Evolutionary conservation across 2,329 filamentous ascomycete species (phyloP), one percentile per base, ranked within the genome.

Genomic region (Penicillium nordicum): DNA sequence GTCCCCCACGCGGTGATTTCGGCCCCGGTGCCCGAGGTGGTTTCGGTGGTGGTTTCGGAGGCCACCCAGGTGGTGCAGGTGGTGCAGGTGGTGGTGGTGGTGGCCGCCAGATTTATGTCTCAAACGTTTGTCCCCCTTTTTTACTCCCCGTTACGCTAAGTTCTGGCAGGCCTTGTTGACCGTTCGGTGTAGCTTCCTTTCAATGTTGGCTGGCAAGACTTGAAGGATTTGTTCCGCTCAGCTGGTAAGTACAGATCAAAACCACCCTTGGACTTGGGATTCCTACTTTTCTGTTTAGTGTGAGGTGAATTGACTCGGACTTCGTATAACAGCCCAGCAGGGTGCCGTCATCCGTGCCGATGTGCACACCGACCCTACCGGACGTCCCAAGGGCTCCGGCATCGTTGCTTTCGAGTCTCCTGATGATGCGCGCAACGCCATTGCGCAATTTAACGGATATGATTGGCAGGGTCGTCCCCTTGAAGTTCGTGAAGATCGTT

Each of bases 211-310:
- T 99, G 94, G 94, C 94, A 99, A 79, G 94, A 99, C 76, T 80
- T 99, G 67, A 99, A 99, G 80, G 94, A 99, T 76, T 83, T 99
- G 65, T 99, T 99, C 83, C 90, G 94, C 72, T 92, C 97, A 84
- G 92, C 94, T 79, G 90, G 92, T 96, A 82, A 83, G 91, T 82
- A 49, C 59, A 58, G 53, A 57, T 64, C 53, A 53, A 38, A 29
- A 21, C 11, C 2, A 11, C 41, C 57, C 57, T 29, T 23, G 21
- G 48, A 57, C 48, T 57, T 44, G 48, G 48, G 50, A 29, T 69
- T 38, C 50, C 50, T n/a, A 45, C 42, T 38, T 50, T 52, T 54
- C 57, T 46, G 59, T 43, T 12, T 50, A 46, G 37, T 60, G 23
- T 56, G 46, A 62, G 55, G 44, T 57, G 45, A 64, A 67, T 75